A percentile compares a stretch with the other conserved stretches of the same genome.
These are phyloP conservation scores for Spizellomyces sp. DNA, from an alignment of 192 early-diverging fungal species.

Conservation along the genomic window DNA sequence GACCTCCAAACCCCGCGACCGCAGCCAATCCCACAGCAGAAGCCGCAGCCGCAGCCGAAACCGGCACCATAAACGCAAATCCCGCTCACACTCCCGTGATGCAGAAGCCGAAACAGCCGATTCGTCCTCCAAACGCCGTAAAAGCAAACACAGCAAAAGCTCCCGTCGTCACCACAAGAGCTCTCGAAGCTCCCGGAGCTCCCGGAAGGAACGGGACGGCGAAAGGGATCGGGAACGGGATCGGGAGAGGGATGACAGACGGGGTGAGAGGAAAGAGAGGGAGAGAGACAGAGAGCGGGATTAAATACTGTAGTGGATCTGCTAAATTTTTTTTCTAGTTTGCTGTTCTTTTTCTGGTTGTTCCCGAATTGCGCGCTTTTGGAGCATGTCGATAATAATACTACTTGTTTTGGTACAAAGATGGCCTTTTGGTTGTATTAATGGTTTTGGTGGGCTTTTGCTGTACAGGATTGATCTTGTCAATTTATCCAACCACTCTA, in stretches of 20 bases:
- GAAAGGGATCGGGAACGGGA: slow-evolving; percentile 6
- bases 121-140: background rate
- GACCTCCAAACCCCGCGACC: background rate
- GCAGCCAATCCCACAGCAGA: background rate
- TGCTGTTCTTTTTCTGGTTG: no score
- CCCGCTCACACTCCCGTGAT: background rate
- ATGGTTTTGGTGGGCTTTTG: no score
- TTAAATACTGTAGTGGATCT: no score
- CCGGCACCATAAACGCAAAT: background rate
- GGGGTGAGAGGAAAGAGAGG: background rate
- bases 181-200: slow-evolving; percentile 1
- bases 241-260: background rate
- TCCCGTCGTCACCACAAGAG: background rate
- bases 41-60: background rate
- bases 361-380: no score
- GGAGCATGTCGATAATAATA: no score
- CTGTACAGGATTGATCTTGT: no score
- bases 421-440: no score
- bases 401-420: no score
- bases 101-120: background rate
- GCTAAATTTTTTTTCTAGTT: no score
- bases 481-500: no score
- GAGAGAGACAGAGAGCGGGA: background rate
- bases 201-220: background rate
- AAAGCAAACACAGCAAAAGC: background rate